Evolutionary conservation across 2,329 filamentous ascomycete genomes (phyloP).

Genomic region (Sporothrix pseudoabietina): DNA sequence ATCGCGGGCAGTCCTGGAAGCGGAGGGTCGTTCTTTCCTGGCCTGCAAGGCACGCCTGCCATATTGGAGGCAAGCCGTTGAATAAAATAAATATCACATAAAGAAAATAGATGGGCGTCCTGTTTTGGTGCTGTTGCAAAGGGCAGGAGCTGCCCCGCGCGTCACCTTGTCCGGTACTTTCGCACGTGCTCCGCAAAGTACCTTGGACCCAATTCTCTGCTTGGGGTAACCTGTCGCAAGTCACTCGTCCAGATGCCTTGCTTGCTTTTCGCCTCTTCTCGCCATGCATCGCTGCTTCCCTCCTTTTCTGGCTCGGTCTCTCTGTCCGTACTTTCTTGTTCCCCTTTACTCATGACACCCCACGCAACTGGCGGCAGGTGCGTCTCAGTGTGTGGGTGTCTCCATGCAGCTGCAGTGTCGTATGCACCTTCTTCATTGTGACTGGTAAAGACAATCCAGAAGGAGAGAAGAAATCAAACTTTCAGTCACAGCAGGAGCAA

Average conservation of each 20-base stretch:
- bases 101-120: background rate
- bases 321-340: background rate
- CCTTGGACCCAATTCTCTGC: constrained; percentile 8
- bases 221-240: constrained; percentile 4
- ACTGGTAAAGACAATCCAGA: constrained; percentile 11
- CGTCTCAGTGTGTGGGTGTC: constrained; percentile 27
- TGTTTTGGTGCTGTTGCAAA: constrained; percentile 4
- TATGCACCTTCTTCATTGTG: constrained; percentile 18
- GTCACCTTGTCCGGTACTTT: constrained; percentile 24
- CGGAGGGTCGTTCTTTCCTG: constrained; percentile 19
- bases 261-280: constrained; percentile 7
- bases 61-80: background rate
- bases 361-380: constrained; percentile 32
- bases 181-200: constrained; percentile 29
- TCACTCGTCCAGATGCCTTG: background rate
- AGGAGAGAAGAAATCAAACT: constrained; percentile 10
- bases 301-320: constrained; percentile 7
- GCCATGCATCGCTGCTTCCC: constrained; percentile 9
- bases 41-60: constrained; percentile 31
- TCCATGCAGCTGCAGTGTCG: constrained; percentile 30
- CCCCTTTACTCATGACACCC: constrained; percentile 19
- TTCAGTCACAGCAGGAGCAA: background rate
- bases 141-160: background rate
- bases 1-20: constrained; percentile 3
- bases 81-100: background rate